A percentile compares a stretch with the other conserved stretches of the same genome.
These are phyloP conservation scores for Leishmania aethiopica DNA, from an alignment of 208 protist species.

Conservation along the genomic window DNA sequence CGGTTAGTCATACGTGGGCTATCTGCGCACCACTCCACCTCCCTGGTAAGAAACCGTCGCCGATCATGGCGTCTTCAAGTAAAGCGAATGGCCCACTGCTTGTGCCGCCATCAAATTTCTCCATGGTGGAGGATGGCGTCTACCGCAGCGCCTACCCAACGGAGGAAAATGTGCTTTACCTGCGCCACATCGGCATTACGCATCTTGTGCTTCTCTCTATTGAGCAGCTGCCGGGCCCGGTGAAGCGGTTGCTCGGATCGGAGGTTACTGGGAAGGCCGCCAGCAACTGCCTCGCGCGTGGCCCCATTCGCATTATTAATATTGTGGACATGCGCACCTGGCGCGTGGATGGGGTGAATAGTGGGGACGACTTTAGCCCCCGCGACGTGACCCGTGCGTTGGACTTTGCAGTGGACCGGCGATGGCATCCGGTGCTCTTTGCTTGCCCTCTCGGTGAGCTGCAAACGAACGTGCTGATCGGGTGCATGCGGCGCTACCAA, in stretches of 20 bases:
- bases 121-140: conserved; percentile 73
- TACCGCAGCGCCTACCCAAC: conserved; percentile 88
- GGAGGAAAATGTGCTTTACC: conserved; percentile 64
- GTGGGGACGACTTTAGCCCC: conserved; percentile 75
- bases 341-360: conserved; percentile 51
- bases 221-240: conserved; percentile 65
- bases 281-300: conserved; percentile 14
- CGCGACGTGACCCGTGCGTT: conserved; percentile 71
- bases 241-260: conserved; percentile 37
- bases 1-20: not conserved
- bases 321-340: conserved; percentile 68
- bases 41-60: not conserved
- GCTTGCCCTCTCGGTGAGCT: conserved; percentile 85
- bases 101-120: conserved; percentile 78
- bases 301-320: conserved; percentile 56
- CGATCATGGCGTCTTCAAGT: not conserved
- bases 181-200: conserved; percentile 78
- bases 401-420: conserved; percentile 77
- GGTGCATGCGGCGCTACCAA: conserved; percentile 88
- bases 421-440: conserved; percentile 91
- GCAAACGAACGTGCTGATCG: conserved; percentile 85
- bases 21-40: not conserved
- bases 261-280: conserved; percentile 18
- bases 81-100: conserved; percentile 18
- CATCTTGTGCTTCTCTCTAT: conserved; percentile 84